phyloP scores from a whole-genome alignment of 2,329 filamentous ascomycete genomes.

The Xylaria sp. region DNA sequence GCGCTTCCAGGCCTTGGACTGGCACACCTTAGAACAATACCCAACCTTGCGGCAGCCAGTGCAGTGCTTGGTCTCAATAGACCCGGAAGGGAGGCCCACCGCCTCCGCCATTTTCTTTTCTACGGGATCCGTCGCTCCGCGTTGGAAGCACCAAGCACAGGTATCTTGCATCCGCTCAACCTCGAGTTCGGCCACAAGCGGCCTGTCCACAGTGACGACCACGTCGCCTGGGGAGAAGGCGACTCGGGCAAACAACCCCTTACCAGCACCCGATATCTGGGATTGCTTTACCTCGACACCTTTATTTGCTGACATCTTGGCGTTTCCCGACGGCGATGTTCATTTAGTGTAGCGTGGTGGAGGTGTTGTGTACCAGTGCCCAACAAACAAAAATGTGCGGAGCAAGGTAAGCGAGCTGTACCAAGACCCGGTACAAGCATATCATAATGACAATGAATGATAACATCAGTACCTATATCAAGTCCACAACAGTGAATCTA shows the following conservation, averaged over 20 bases:
- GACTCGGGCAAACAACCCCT: slow-evolving; percentile 44
- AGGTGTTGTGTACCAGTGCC: neutral
- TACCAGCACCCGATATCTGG: slow-evolving; percentile 42
- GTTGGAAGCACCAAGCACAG: slow-evolving; percentile 48
- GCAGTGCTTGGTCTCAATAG: slow-evolving; percentile 44
- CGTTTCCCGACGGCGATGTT: neutral
- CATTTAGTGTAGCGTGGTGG: neutral
- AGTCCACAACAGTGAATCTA: neutral
- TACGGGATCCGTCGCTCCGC: slow-evolving; percentile 40
- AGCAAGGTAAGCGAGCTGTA: slow-evolving; percentile 3
- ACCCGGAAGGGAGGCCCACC: slow-evolving; percentile 46
- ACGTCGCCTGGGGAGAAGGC: slow-evolving; percentile 45
- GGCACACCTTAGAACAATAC: slow-evolving; percentile 49
- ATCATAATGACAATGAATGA: neutral
- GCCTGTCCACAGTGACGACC: slow-evolving; percentile 42
- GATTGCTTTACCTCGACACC: slow-evolving; percentile 43
- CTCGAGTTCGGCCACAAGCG: slow-evolving; percentile 45
- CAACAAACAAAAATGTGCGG: neutral
- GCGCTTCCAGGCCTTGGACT: slow-evolving; percentile 47
- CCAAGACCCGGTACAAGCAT: slow-evolving; percentile 13
- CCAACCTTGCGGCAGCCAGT: slow-evolving; percentile 42
- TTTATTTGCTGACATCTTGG: slow-evolving; percentile 34
- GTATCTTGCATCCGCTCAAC: slow-evolving; percentile 43
- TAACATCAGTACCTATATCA: neutral
- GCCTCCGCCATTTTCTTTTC: slow-evolving; percentile 37